phyloP scores from a whole-genome alignment of 1,284 basidiomycete species.

The Boletus smithii region DNA sequence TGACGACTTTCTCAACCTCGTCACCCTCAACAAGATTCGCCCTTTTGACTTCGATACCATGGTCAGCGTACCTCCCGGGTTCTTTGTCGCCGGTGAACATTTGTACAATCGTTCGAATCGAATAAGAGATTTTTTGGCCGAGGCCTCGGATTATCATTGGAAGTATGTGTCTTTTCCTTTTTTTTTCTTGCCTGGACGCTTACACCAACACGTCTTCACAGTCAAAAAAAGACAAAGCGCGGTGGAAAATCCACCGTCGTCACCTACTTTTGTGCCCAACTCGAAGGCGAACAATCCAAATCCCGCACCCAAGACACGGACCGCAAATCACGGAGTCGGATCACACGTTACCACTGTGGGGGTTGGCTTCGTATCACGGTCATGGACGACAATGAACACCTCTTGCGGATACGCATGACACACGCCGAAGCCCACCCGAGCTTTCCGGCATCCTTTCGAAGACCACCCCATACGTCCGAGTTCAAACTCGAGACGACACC shows the following conservation, averaged over 20 bases:
- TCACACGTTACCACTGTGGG: constrained; percentile 35
- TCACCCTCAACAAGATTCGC: constrained; percentile 31
- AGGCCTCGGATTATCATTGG: constrained; percentile 37
- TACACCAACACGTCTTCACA: not conserved
- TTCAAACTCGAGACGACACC: constrained; percentile 32
- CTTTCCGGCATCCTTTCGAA: constrained; percentile 33
- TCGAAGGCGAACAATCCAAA: constrained; percentile 34
- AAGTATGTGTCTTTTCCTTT: constrained; percentile 22
- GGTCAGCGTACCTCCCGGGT: constrained; percentile 33
- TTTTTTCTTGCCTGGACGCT: not conserved
- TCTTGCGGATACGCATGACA: constrained; percentile 36
- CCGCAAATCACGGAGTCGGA: constrained; percentile 35
- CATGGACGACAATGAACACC: constrained; percentile 36
- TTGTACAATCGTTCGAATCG: constrained; percentile 35
- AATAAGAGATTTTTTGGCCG: constrained; percentile 34
- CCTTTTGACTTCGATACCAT: constrained; percentile 36
- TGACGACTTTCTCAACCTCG: constrained; percentile 33
- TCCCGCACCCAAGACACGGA: constrained; percentile 32
- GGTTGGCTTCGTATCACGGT: constrained; percentile 37
- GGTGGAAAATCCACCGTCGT: constrained; percentile 35
- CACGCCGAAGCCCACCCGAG: constrained; percentile 34
- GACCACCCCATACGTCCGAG: constrained; percentile 33
- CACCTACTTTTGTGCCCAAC: constrained; percentile 36
- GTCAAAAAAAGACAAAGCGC: constrained; percentile 36
- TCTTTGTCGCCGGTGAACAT: constrained; percentile 33